These are phyloP conservation scores for Trichothecium roseum DNA, from an alignment of 2,329 filamentous ascomycete genomes.

Conservation along the genomic window DNA sequence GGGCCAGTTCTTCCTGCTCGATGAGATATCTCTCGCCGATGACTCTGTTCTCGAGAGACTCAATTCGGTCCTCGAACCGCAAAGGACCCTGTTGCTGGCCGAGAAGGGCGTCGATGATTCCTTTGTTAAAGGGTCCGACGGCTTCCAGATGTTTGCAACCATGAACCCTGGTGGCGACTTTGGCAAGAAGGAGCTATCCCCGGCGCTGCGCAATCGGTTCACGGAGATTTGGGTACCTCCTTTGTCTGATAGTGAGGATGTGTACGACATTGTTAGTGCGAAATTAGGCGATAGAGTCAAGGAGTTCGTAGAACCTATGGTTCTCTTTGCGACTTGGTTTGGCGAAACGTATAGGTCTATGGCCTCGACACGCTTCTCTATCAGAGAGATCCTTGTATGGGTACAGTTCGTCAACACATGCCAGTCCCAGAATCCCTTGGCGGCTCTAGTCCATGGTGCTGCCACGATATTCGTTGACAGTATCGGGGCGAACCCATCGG, in stretches of 20 bases:
- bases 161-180: conserved; percentile 99
- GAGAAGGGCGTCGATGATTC: conserved; percentile 87
- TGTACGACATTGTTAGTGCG: conserved; percentile 72
- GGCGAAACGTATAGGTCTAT: conserved; percentile 69
- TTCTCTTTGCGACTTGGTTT: conserved; percentile 91
- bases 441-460: conserved; percentile 66
- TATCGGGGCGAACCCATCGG: conserved; percentile 88
- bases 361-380: conserved; percentile 68
- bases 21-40: conserved; percentile 95
- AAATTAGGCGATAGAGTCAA: conserved; percentile 54
- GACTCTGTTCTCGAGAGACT: conserved; percentile 93
- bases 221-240: conserved; percentile 98
- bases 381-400: conserved; percentile 89
- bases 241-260: conserved; percentile 73
- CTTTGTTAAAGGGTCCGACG: conserved; percentile 61
- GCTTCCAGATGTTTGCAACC: conserved; percentile 93
- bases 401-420: conserved; percentile 79
- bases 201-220: conserved; percentile 88
- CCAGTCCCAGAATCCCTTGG: conserved; percentile 30
- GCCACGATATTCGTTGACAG: conserved; percentile 95
- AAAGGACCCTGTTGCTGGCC: conserved; percentile 75
- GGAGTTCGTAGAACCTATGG: conserved; percentile 56
- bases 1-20: conserved; percentile 84
- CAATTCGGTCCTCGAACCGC: conserved; percentile 90
- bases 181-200: conserved; percentile 93